These are phyloP conservation scores for Alternaria gaisen DNA, from an alignment of 2,329 filamentous ascomycete genomes.

Conservation along the genomic window DNA sequence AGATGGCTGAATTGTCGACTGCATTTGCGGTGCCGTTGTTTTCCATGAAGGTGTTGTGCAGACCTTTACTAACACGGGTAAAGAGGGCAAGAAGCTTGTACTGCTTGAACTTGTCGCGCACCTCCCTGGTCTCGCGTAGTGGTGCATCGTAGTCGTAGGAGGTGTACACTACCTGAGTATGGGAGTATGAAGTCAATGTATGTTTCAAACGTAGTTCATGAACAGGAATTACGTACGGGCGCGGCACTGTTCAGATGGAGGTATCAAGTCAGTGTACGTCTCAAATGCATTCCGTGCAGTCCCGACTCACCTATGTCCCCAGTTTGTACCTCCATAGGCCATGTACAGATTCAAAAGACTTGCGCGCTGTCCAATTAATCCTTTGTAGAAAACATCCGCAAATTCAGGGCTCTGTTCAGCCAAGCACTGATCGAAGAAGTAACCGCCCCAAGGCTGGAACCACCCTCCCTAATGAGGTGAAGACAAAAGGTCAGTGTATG, in stretches of 20 bases:
- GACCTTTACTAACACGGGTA: slow-evolving; percentile 60
- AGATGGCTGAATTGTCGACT: slow-evolving; percentile 52
- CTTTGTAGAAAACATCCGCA: slow-evolving; percentile 66
- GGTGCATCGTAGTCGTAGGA: slow-evolving; percentile 60
- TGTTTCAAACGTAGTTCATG: background rate
- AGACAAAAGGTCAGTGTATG: background rate
- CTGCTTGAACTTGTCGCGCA: slow-evolving; percentile 63
- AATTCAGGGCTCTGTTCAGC: slow-evolving; percentile 59
- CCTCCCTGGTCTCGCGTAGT: slow-evolving; percentile 63
- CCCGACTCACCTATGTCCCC: background rate
- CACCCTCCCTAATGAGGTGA: slow-evolving; percentile 53
- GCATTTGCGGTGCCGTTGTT: slow-evolving; percentile 64
- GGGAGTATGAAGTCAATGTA: background rate
- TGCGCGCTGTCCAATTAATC: slow-evolving; percentile 61
- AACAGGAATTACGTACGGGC: background rate
- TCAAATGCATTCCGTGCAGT: background rate
- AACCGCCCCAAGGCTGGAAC: slow-evolving; percentile 63
- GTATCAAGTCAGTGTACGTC: background rate
- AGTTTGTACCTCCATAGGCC: slow-evolving; percentile 30
- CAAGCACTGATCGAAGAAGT: slow-evolving; percentile 61
- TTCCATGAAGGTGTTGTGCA: slow-evolving; percentile 63
- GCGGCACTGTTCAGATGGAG: background rate
- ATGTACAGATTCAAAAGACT: slow-evolving; percentile 63
- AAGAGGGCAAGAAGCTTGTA: slow-evolving; percentile 65
- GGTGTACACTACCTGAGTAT: slow-evolving; percentile 54